phyloP scores from a whole-genome alignment of 78 protist species.

The Dictyostelium capitatum region DNA sequence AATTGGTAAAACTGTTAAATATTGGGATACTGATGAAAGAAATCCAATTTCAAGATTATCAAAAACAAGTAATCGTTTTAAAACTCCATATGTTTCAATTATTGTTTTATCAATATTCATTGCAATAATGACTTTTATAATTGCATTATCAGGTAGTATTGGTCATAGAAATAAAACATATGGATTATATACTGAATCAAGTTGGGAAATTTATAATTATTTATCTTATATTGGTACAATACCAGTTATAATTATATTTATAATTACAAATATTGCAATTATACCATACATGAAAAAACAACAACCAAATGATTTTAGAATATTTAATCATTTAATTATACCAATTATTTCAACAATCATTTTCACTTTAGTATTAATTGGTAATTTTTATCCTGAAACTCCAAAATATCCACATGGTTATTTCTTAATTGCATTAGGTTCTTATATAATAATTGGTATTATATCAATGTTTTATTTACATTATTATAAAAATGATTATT shows the following conservation, averaged over 20 bases:
- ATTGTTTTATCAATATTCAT: background rate
- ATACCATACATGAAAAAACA: conserved; percentile 26
- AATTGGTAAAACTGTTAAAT: conserved; percentile 17
- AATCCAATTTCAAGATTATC: background rate
- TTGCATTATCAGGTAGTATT: background rate
- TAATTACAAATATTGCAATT: conserved; percentile 34
- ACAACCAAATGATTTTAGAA: conserved; percentile 8
- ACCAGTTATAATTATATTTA: conserved; percentile 37
- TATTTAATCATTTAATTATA: conserved; percentile 8
- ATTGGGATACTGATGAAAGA: background rate
- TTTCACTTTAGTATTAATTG: conserved; percentile 12
- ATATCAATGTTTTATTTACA: background rate
- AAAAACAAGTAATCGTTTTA: conserved; percentile 7
- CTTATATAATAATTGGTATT: conserved; percentile 13
- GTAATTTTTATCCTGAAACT: conserved; percentile 37
- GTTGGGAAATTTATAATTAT: conserved; percentile 48
- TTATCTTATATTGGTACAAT: conserved; percentile 38
- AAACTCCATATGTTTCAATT: conserved; percentile 36
- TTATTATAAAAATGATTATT: background rate
- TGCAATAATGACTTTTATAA: background rate
- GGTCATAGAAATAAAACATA: no score
- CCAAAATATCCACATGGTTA: background rate
- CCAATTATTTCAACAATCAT: conserved; percentile 20
- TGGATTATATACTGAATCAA: background rate
- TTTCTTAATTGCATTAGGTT: background rate